These are phyloP conservation scores for Stromatinia cepivora DNA, from an alignment of 2,329 filamentous ascomycete species.

Conservation along the genomic window DNA sequence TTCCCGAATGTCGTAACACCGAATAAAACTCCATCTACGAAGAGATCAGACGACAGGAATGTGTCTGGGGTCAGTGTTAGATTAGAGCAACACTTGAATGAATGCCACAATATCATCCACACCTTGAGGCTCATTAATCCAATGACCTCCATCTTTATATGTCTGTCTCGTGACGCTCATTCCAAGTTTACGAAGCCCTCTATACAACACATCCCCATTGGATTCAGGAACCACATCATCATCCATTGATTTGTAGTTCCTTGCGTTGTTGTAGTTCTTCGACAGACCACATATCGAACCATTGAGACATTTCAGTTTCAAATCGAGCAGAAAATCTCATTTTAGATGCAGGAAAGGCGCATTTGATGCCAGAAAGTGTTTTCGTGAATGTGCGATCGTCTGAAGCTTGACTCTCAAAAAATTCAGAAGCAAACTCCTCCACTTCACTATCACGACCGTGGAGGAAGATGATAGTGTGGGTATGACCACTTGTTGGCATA, in stretches of 20 bases:
- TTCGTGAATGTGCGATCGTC: slow-evolving; percentile 38
- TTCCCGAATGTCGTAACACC: not conserved
- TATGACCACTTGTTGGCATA: not conserved
- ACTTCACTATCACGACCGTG: slow-evolving; percentile 44
- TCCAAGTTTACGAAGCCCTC: not conserved
- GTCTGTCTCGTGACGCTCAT: slow-evolving; percentile 44
- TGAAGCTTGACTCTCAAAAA: not conserved
- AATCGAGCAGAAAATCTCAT: slow-evolving; percentile 13
- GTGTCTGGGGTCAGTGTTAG: no score
- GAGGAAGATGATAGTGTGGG: slow-evolving; percentile 49
- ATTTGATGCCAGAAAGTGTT: not conserved
- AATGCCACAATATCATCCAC: slow-evolving; percentile 44
- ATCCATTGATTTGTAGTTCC: slow-evolving; percentile 45
- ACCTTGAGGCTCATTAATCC: slow-evolving; percentile 46
- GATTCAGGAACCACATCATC: not conserved
- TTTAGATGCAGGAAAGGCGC: not conserved
- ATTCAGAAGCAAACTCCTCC: not conserved
- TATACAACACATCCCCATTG: not conserved
- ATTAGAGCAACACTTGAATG: not conserved
- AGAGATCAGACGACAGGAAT: no score
- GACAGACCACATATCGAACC: slow-evolving; percentile 54
- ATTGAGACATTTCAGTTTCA: slow-evolving; percentile 43
- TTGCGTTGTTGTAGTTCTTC: slow-evolving; percentile 46
- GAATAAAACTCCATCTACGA: not conserved
- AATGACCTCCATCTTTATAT: slow-evolving; percentile 46